phyloP scores from a whole-genome alignment of 352 stramenopile species.

The Globisporangium yorkense region DNA sequence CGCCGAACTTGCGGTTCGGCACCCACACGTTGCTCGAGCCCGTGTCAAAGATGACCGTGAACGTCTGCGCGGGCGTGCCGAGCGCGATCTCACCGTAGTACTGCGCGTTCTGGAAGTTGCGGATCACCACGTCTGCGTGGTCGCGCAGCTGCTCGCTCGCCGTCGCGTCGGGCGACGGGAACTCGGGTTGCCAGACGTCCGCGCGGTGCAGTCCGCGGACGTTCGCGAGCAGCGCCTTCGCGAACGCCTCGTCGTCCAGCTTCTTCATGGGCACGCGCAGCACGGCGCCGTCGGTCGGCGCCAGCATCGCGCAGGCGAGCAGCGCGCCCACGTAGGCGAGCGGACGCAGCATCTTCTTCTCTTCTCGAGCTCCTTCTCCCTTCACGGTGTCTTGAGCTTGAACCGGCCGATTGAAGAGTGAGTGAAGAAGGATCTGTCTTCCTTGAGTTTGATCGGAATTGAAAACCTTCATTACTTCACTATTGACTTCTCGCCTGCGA shows the following conservation, averaged over 20 bases:
- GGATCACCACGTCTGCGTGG: slow-evolving; percentile 65
- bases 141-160: slow-evolving; percentile 4
- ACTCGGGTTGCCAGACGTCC: slow-evolving; percentile 40
- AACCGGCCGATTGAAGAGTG: not conserved
- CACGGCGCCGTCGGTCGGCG: slow-evolving; percentile 18
- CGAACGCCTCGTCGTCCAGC: slow-evolving; percentile 53
- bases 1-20: slow-evolving; percentile 16
- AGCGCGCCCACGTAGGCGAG: slow-evolving; percentile 10
- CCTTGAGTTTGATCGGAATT: not conserved
- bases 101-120: slow-evolving; percentile 91
- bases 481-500: slow-evolving; percentile 5
- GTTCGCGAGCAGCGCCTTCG: slow-evolving; percentile 46
- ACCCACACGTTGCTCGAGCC: slow-evolving; percentile 30
- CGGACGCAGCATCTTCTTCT: slow-evolving; percentile 9
- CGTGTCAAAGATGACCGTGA: slow-evolving; percentile 32
- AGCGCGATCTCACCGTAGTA: slow-evolving; percentile 90
- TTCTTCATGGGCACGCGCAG: slow-evolving; percentile 73
- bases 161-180: slow-evolving; percentile 6
- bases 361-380: too few species aligned
- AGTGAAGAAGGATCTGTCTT: not conserved
- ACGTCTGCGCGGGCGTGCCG: slow-evolving; percentile 22
- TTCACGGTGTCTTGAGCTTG: too few species aligned
- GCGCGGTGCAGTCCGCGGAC: slow-evolving; percentile 31
- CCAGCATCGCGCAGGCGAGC: slow-evolving; percentile 8
- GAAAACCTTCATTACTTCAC: not conserved